Conservation (phyloP, 371 early-diverging fungal species). For the Cokeromyces recurvatus region DNA sequence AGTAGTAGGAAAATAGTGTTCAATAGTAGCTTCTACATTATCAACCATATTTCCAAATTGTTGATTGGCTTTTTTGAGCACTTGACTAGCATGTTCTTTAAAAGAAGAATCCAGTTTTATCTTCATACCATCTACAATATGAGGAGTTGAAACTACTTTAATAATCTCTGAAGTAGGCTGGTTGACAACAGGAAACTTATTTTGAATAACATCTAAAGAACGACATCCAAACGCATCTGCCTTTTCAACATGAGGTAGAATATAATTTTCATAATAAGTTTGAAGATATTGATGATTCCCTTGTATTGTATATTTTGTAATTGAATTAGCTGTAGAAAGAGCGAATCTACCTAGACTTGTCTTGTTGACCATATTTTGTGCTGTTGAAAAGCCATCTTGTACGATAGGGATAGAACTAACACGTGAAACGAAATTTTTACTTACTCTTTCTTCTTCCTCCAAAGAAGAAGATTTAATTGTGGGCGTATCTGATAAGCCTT, state of each 20-base stretch:
- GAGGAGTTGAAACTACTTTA: slow-evolving; percentile 36
- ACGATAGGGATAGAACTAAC: slow-evolving; percentile 63
- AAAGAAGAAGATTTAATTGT: not conserved
- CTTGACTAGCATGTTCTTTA: slow-evolving; percentile 40
- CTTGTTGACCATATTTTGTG: slow-evolving; percentile 49
- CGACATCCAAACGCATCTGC: slow-evolving; percentile 63
- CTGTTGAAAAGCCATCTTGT: slow-evolving; percentile 53
- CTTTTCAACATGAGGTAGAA: slow-evolving; percentile 56
- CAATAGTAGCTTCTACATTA: slow-evolving; percentile 43
- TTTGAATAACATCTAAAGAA: slow-evolving; percentile 68
- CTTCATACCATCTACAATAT: slow-evolving; percentile 26
- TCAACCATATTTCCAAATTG: slow-evolving; percentile 43
- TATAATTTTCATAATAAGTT: slow-evolving; percentile 43
- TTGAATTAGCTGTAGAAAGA: slow-evolving; percentile 35
- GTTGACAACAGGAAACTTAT: slow-evolving; percentile 60
- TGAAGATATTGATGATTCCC: too few relatives aligned
- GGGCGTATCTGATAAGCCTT: slow-evolving; percentile 6
- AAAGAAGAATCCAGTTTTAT: slow-evolving; percentile 41
- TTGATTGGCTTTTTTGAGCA: slow-evolving; percentile 46
- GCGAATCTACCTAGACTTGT: slow-evolving; percentile 54
- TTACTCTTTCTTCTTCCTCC: slow-evolving; percentile 1
- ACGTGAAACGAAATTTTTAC: slow-evolving; percentile 41
- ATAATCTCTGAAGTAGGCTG: slow-evolving; percentile 61
- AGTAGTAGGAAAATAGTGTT: slow-evolving; percentile 46
- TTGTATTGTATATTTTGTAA: slow-evolving; percentile 32